Evolutionary conservation across 2,329 filamentous ascomycete species (phyloP).

Genomic region (Epichloe typhina): DNA sequence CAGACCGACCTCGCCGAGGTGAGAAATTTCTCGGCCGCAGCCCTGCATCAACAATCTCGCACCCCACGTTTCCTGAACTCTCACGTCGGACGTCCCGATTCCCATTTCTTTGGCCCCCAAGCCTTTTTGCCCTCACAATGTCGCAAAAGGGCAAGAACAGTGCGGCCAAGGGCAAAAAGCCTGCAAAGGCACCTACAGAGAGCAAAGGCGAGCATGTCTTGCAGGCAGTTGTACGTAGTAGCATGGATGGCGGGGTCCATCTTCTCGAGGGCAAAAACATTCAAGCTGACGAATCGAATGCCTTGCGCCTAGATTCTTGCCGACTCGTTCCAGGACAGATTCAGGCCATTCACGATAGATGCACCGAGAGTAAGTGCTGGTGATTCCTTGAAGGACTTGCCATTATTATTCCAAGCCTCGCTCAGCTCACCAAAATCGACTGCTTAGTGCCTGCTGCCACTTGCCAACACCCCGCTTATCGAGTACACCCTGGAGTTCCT

Average conservation of each 20-base stretch:
- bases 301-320: constrained; percentile 55
- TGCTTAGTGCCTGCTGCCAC: constrained; percentile 70
- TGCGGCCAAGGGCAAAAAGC: constrained; percentile 38
- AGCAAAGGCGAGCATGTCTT: constrained; percentile 44
- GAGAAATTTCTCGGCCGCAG: background rate
- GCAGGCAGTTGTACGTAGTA: constrained; percentile 38
- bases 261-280: background rate
- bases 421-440: background rate
- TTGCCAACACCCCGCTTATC: constrained; percentile 89
- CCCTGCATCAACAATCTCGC: background rate
- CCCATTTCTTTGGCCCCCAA: background rate
- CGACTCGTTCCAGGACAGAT: constrained; percentile 89
- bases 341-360: constrained; percentile 78
- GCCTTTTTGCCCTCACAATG: constrained; percentile 20
- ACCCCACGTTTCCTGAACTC: constrained; percentile 6
- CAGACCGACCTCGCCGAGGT: background rate
- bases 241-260: constrained; percentile 15
- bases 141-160: constrained; percentile 31
- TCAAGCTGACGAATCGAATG: constrained; percentile 8
- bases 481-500: constrained; percentile 97
- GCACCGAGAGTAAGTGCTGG: constrained; percentile 56
- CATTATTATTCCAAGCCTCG: too few species aligned
- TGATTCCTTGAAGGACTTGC: too few species aligned
- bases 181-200: constrained; percentile 36
- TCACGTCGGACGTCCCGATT: background rate